phyloP scores from a whole-genome alignment of 805 yeast species.

The Candida oleophila region DNA sequence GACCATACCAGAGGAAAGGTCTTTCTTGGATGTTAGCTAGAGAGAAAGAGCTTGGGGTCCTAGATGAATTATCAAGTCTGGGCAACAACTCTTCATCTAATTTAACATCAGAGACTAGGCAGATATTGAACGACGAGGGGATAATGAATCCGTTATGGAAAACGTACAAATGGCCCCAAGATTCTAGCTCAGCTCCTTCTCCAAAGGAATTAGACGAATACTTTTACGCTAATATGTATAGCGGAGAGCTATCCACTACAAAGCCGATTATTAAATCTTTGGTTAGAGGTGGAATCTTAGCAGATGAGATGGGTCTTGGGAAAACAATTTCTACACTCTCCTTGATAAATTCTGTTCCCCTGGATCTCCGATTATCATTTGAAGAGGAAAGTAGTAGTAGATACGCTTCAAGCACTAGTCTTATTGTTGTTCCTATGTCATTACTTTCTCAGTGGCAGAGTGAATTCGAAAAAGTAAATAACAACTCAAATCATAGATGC shows the following conservation, averaged over 20 bases:
- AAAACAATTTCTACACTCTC: slow-evolving; percentile 85
- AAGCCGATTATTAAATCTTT: slow-evolving; percentile 63
- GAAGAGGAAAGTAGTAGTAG: slow-evolving; percentile 16
- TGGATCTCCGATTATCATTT: slow-evolving; percentile 36
- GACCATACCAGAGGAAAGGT: slow-evolving; percentile 83
- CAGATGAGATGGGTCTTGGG: slow-evolving; percentile 97
- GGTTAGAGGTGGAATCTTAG: slow-evolving; percentile 81
- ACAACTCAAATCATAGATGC: slow-evolving; percentile 42
- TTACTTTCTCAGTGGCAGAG: slow-evolving; percentile 87
- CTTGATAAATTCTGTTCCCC: slow-evolving; percentile 63
- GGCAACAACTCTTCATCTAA: slow-evolving; percentile 13
- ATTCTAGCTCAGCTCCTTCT: neutral
- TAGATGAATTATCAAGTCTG: slow-evolving; percentile 29
- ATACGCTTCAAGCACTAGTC: slow-evolving; percentile 71
- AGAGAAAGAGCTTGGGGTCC: slow-evolving; percentile 58
- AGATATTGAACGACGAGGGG: slow-evolving; percentile 41
- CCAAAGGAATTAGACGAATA: slow-evolving; percentile 11
- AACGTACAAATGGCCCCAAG: slow-evolving; percentile 67
- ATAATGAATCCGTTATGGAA: slow-evolving; percentile 86
- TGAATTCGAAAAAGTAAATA: slow-evolving; percentile 65
- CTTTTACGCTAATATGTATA: slow-evolving; percentile 76
- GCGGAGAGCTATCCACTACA: slow-evolving; percentile 72
- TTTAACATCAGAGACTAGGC: slow-evolving; percentile 26
- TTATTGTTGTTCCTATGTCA: slow-evolving; percentile 88
- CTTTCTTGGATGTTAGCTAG: slow-evolving; percentile 86